These are phyloP conservation scores for Mycocentrospora acerina DNA, from an alignment of 2,329 filamentous ascomycete genomes.

Conservation along the genomic window DNA sequence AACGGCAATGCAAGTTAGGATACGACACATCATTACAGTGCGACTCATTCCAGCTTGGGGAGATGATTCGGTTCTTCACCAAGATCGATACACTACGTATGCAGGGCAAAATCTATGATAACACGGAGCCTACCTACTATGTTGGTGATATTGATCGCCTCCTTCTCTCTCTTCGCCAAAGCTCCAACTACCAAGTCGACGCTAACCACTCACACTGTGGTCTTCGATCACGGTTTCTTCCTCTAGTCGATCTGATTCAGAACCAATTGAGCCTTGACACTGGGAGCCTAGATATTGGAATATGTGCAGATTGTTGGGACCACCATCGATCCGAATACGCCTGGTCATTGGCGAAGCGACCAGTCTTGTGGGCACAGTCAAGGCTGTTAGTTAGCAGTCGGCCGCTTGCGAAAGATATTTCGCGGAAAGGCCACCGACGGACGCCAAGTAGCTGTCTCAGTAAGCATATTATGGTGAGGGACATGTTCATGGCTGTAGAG, in stretches of 20 bases:
- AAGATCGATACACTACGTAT: constrained; percentile 63
- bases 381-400: constrained; percentile 22
- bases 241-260: constrained; percentile 66
- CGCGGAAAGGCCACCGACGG: constrained; percentile 22
- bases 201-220: constrained; percentile 73
- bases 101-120: constrained; percentile 45
- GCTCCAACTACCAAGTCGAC: constrained; percentile 73
- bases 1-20: constrained; percentile 68
- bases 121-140: constrained; percentile 51
- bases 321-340: constrained; percentile 42
- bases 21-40: constrained; percentile 73
- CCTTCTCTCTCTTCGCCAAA: constrained; percentile 63
- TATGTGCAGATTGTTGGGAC: constrained; percentile 51
- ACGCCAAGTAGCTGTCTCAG: constrained; percentile 33
- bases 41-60: constrained; percentile 76
- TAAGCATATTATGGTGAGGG: constrained; percentile 35
- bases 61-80: constrained; percentile 72
- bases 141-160: constrained; percentile 63
- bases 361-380: constrained; percentile 45
- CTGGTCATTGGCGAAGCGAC: constrained; percentile 49
- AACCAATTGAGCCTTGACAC: constrained; percentile 39
- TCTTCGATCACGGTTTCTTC: constrained; percentile 64
- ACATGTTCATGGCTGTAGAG: constrained; percentile 44
- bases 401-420: constrained; percentile 10
- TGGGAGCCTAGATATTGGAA: constrained; percentile 42